phyloP scores from a whole-genome alignment of 2,329 filamentous ascomycete genomes.

The Sphaerulina vaccinii region DNA sequence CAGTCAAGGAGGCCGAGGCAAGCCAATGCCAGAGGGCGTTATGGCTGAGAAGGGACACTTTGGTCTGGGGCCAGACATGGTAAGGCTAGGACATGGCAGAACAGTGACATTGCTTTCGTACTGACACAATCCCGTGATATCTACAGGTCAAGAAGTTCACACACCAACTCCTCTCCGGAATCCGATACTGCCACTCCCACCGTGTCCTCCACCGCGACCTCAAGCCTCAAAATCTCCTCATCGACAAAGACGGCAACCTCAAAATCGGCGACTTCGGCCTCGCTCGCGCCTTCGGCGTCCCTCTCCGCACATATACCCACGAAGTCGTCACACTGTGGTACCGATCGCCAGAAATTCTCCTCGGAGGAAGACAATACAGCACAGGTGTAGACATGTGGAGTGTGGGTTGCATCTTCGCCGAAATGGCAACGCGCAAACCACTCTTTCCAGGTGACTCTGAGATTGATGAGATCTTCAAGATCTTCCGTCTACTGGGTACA shows the following conservation, averaged over 20 bases:
- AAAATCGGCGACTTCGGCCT: constrained; percentile 90
- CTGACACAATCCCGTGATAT: neutral
- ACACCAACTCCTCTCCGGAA: constrained; percentile 79
- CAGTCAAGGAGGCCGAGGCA: constrained; percentile 79
- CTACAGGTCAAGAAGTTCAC: constrained; percentile 77
- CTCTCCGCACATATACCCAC: constrained; percentile 87
- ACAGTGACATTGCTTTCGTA: neutral
- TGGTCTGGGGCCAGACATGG: constrained; percentile 72
- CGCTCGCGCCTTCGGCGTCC: constrained; percentile 86
- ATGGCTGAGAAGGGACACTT: constrained; percentile 61
- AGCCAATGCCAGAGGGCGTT: constrained; percentile 73
- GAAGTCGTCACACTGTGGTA: constrained; percentile 96
- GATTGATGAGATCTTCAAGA: constrained; percentile 94
- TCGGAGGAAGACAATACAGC: constrained; percentile 87
- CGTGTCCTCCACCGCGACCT: constrained; percentile 83
- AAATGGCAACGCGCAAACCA: constrained; percentile 93
- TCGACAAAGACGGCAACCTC: constrained; percentile 81
- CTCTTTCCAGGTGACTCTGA: constrained; percentile 90
- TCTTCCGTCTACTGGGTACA: constrained; percentile 79
- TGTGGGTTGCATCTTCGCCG: constrained; percentile 88
- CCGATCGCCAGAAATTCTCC: constrained; percentile 82
- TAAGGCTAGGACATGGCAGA: neutral
- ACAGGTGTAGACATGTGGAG: constrained; percentile 97
- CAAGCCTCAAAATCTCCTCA: constrained; percentile 87
- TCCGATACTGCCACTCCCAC: constrained; percentile 86